Evolutionary conservation across 352 stramenopile genomes (phyloP).

Genomic region (Pythium dissimile): DNA sequence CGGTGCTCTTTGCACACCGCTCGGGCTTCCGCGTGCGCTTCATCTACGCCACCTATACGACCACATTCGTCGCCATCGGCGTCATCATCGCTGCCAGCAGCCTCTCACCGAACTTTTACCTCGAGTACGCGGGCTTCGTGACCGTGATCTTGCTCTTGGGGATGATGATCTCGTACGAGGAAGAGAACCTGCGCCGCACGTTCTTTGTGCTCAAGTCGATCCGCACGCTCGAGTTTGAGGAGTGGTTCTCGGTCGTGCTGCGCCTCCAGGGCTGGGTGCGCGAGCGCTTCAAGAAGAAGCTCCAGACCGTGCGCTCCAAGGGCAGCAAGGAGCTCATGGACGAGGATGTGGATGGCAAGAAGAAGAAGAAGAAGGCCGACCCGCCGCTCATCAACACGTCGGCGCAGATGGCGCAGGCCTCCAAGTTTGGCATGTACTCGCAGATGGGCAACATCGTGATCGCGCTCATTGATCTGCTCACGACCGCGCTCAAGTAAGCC

Average conservation of each 20-base stretch:
- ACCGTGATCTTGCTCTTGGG: conserved; percentile 64
- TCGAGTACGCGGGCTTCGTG: conserved; percentile 70
- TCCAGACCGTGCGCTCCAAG: conserved; percentile 52
- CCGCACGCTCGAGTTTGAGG: conserved; percentile 74
- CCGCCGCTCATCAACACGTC: conserved; percentile 64
- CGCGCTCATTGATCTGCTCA: conserved; percentile 66
- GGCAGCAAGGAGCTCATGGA: conserved; percentile 37
- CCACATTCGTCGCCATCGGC: conserved; percentile 51
- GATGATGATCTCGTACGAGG: conserved; percentile 86
- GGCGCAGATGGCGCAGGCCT: conserved; percentile 68
- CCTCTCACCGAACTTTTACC: conserved; percentile 52
- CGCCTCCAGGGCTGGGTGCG: conserved; percentile 74
- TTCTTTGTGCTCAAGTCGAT: conserved; percentile 86
- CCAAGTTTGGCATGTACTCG: conserved; percentile 74
- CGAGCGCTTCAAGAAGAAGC: conserved; percentile 54
- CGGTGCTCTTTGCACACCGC: conserved; percentile 70
- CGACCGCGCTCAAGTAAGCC: conserved; percentile 13
- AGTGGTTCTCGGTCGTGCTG: conserved; percentile 74
- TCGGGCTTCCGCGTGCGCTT: conserved; percentile 79
- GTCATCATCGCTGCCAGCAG: conserved; percentile 63
- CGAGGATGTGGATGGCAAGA: conserved; percentile 5
- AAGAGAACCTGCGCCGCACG: conserved; percentile 67
- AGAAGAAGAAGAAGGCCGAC: conserved; percentile 23
- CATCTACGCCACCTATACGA: conserved; percentile 75
- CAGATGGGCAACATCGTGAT: conserved; percentile 80